Percentiles rank a stretch among this genome's conserved stretches.
phyloP scores from a whole-genome alignment of 75 land plant species.

The Chamaecyparis obtusa region DNA sequence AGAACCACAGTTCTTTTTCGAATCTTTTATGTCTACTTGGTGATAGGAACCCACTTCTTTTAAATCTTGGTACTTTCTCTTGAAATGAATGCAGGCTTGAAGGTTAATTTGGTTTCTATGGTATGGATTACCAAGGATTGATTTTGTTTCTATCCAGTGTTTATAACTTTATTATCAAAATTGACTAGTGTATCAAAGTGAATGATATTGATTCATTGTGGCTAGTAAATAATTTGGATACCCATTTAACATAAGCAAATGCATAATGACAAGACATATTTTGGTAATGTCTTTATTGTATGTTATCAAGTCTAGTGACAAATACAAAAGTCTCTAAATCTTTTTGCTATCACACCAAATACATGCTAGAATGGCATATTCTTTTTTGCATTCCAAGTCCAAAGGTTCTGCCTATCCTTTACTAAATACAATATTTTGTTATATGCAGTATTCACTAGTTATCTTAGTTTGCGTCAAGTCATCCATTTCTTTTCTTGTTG shows the following conservation, averaged over 20 bases:
- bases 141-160: not conserved
- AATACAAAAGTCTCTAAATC: not conserved
- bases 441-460: not conserved
- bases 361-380: not conserved
- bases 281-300: not conserved
- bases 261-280: not conserved
- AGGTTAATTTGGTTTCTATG: conserved; percentile 6
- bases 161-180: not conserved
- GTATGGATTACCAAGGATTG: not conserved
- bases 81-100: not conserved
- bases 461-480: not conserved
- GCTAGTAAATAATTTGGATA: not conserved
- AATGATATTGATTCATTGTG: not conserved
- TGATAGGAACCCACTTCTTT: not conserved
- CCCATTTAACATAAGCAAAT: not conserved
- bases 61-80: not conserved
- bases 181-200: not conserved
- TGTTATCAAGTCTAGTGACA: not conserved
- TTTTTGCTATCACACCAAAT: not conserved
- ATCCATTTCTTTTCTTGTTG: not conserved
- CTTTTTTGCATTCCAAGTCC: not conserved
- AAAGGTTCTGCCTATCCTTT: not conserved
- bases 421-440: not conserved
- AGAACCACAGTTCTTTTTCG: not conserved
- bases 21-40: not conserved